A percentile compares a stretch with the other conserved stretches of the same genome.
Conservation (phyloP, 2,329 filamentous ascomycete genomes). For the Aspergillus sclerotialis region DNA sequence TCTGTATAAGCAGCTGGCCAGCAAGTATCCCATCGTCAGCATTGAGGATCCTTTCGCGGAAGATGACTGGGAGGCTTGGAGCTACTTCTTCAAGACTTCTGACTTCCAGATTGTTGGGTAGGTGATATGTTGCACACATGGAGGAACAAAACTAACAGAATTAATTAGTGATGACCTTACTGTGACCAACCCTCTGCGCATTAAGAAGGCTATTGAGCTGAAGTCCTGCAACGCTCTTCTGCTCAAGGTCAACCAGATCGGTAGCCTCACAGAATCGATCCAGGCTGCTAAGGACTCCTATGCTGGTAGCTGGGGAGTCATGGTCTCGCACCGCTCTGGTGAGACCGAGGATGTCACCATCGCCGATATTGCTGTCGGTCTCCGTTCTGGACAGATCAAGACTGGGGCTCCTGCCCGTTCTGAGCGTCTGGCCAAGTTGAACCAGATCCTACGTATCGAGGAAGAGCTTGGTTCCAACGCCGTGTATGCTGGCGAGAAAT, state of each 20-base stretch:
- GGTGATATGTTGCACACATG: constrained; percentile 16
- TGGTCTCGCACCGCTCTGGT: constrained; percentile 98
- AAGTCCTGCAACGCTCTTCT: constrained; percentile 98
- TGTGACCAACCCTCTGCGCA: constrained; percentile 96
- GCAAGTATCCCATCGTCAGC: constrained; percentile 97
- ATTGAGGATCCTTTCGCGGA: constrained; percentile 99
- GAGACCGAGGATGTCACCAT: constrained; percentile 99
- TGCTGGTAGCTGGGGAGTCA: constrained; percentile 92
- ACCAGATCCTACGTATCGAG: constrained; percentile 99
- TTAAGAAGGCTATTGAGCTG: constrained; percentile 99
- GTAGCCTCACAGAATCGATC: constrained; percentile 96
- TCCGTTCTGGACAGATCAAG: constrained; percentile 97
- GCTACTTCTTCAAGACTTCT: constrained; percentile 99
- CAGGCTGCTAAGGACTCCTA: constrained; percentile 99
- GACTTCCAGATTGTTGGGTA: constrained; percentile 92
- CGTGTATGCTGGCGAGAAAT: constrained; percentile 84
- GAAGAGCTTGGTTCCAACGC: constrained; percentile 93
- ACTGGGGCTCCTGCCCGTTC: constrained; percentile 92
- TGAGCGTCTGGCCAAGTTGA: constrained; percentile 98
- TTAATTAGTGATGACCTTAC: constrained; percentile 76
- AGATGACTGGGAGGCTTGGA: constrained; percentile 99
- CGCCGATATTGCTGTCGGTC: constrained; percentile 93
- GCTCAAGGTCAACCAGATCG: constrained; percentile 99
- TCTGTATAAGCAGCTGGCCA: constrained; percentile 76
- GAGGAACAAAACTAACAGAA: constrained; percentile 7